Evolutionary conservation across 2,329 filamentous ascomycete species (phyloP).

Genomic region (Alternaria triticina): DNA sequence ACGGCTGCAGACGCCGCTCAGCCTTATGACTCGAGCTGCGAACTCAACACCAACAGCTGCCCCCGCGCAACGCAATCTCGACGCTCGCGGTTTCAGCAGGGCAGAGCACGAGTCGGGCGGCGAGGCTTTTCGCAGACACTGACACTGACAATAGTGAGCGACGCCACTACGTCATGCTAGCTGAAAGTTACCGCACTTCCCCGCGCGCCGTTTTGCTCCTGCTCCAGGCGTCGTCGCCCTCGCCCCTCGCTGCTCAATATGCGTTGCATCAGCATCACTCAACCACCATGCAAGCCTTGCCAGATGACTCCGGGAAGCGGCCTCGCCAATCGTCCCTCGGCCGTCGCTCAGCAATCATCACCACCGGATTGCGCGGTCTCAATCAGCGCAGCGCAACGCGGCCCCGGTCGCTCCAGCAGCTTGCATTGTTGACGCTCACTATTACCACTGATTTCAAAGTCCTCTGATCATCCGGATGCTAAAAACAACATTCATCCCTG

Average conservation of each 20-base stretch:
- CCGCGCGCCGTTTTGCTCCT: not conserved
- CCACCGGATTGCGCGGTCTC: conserved; percentile 26
- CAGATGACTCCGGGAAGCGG: conserved; percentile 24
- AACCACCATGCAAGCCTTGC: conserved; percentile 22
- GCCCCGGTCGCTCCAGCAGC: not conserved
- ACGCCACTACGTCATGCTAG: conserved; percentile 12
- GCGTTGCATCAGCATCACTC: conserved; percentile 19
- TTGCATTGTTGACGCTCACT: conserved; percentile 8
- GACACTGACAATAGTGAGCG: not conserved
- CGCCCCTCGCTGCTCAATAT: conserved; percentile 1
- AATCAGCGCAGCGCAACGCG: conserved; percentile 22
- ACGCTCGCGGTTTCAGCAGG: conserved; percentile 12
- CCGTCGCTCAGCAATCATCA: conserved; percentile 12
- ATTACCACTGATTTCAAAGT: conserved; percentile 16
- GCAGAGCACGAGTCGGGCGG: not conserved
- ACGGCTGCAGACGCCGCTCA: conserved; percentile 30
- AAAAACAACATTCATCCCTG: conserved; percentile 37
- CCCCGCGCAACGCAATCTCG: conserved; percentile 7
- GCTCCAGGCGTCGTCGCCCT: not conserved
- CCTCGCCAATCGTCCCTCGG: conserved; percentile 19
- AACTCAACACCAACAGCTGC: conserved; percentile 16
- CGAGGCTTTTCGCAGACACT: not conserved
- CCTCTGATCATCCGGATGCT: conserved; percentile 36
- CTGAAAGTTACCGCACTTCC: conserved; percentile 5
- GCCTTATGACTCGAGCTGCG: conserved; percentile 40